Evolutionary conservation across 441 rosid genomes (phyloP).

Genomic region (Flueggea neowawraea): DNA sequence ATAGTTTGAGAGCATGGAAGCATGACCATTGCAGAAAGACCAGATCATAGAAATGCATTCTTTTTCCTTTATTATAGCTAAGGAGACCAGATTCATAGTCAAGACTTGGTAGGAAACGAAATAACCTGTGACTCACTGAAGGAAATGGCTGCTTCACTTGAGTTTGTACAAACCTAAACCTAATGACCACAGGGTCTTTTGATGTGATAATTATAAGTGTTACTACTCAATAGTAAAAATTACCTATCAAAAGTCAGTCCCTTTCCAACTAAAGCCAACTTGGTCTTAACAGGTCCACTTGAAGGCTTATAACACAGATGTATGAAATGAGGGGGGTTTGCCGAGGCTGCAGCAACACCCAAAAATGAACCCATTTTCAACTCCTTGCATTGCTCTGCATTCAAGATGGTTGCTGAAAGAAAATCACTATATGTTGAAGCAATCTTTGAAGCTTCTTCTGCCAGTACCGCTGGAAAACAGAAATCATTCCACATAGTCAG

Average conservation of each 20-base stretch:
- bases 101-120: too few relatives aligned
- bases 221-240: neutral
- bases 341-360: conserved; percentile 91
- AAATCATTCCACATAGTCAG: conserved; percentile 1
- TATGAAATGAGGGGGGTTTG: conserved; percentile 83
- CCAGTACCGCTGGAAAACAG: conserved; percentile 64
- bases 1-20: too few relatives aligned
- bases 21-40: too few relatives aligned
- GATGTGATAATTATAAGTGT: neutral
- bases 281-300: conserved; percentile 63
- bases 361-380: conserved; percentile 95
- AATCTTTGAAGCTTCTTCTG: conserved; percentile 79
- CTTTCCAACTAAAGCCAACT: conserved; percentile 89
- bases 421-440: conserved; percentile 71
- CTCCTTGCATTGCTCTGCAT: conserved; percentile 66
- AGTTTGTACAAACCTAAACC: neutral
- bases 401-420: conserved; percentile 70
- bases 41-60: too few relatives aligned
- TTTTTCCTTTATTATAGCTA: too few relatives aligned
- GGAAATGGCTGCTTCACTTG: too few relatives aligned
- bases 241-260: conserved; percentile 97
- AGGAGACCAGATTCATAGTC: too few relatives aligned
- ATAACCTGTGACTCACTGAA: too few relatives aligned
- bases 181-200: neutral
- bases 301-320: conserved; percentile 83